These are phyloP conservation scores for Phytophthora europaea DNA, from an alignment of 352 stramenopile species.

Conservation along the genomic window DNA sequence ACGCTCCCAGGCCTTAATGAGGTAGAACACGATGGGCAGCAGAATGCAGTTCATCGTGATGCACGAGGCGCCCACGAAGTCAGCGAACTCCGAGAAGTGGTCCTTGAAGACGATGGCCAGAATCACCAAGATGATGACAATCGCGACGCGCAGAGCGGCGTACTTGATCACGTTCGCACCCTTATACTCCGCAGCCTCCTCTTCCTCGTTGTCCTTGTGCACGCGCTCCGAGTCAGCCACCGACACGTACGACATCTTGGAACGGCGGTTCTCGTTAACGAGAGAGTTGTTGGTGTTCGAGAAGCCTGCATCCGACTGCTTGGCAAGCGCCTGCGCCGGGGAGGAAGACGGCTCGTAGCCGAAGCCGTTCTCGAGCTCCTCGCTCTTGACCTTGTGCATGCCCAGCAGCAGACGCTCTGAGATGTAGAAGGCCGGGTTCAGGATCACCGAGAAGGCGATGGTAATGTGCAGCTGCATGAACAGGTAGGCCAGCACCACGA, in stretches of 20 bases:
- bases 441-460: conserved; percentile 55
- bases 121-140: conserved; percentile 50
- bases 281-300: conserved; percentile 22
- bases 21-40: conserved; percentile 72
- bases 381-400: conserved; percentile 53
- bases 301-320: conserved; percentile 32
- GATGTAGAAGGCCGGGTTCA: conserved; percentile 60
- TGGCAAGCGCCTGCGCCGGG: conserved; percentile 12
- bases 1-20: conserved; percentile 66
- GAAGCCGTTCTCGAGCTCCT: conserved; percentile 40
- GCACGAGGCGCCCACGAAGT: conserved; percentile 70
- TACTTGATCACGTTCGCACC: conserved; percentile 48
- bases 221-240: conserved; percentile 52
- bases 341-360: conserved; percentile 25
- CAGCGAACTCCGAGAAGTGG: conserved; percentile 66
- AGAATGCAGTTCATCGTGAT: conserved; percentile 73
- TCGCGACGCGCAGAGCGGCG: conserved; percentile 33
- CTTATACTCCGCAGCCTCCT: conserved; percentile 44
- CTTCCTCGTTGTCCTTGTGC: conserved; percentile 40
- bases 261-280: conserved; percentile 24
- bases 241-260: conserved; percentile 61
- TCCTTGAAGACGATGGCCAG: conserved; percentile 59
- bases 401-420: conserved; percentile 54
- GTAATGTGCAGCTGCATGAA: conserved; percentile 73
- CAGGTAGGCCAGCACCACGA: conserved; percentile 57